These are phyloP conservation scores for Santalum album DNA, from an alignment of 164 flowering plant species.

Conservation along the genomic window DNA sequence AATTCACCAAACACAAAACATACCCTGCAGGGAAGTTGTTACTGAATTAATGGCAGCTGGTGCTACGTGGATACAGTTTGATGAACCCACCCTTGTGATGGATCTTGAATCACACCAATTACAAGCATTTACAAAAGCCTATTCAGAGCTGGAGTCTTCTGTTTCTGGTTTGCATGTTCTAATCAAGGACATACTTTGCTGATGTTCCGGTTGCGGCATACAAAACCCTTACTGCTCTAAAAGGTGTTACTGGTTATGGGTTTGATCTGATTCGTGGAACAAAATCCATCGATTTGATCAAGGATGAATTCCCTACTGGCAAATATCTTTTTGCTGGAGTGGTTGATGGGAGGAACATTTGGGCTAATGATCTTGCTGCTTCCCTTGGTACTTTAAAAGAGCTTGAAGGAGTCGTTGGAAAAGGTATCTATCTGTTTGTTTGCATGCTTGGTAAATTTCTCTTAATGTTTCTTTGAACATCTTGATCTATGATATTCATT, in stretches of 20 bases:
- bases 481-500: neutral
- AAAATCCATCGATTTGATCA: conserved; percentile 51
- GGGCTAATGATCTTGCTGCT: conserved; percentile 66
- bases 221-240: conserved; percentile 47
- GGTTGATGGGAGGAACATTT: conserved; percentile 76
- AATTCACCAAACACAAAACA: neutral
- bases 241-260: conserved; percentile 50
- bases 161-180: conserved; percentile 50
- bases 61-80: conserved; percentile 70
- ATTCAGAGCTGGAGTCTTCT: conserved; percentile 48
- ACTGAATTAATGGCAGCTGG: conserved; percentile 66
- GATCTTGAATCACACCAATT: conserved; percentile 57
- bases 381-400: conserved; percentile 36
- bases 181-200: conserved; percentile 57
- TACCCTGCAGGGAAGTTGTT: conserved; percentile 43
- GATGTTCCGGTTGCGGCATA: conserved; percentile 50
- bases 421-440: conserved; percentile 32
- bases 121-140: conserved; percentile 49
- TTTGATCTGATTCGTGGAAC: conserved; percentile 72
- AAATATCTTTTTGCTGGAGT: conserved; percentile 72
- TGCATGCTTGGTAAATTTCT: neutral
- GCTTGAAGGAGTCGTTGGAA: conserved; percentile 66
- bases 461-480: neutral
- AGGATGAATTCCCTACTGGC: conserved; percentile 46
- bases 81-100: conserved; percentile 57